Conservation (phyloP, 352 stramenopile species). For the Pythium brachiatum region DNA sequence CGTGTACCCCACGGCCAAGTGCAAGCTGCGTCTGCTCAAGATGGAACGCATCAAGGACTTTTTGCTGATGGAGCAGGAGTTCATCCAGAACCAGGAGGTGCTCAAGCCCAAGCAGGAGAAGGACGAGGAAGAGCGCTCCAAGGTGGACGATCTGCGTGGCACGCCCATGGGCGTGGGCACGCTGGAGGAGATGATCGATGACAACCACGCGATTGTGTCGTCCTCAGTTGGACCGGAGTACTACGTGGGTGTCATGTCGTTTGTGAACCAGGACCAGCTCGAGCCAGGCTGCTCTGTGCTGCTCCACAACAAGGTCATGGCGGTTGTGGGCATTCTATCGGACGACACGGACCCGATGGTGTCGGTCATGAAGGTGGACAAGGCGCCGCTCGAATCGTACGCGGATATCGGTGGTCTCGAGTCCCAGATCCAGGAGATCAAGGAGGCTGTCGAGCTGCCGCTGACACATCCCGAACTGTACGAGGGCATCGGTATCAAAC, state of each 20-base stretch:
- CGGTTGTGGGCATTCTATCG: conserved; percentile 97
- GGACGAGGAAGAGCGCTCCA: conserved; percentile 98
- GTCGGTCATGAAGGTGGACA: conserved; percentile 99
- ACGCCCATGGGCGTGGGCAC: conserved; percentile 98
- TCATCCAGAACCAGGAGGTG: conserved; percentile 99
- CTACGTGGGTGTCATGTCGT: conserved; percentile 99
- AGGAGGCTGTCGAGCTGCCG: conserved; percentile 95
- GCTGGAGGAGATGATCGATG: conserved; percentile 99
- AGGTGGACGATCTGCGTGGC: conserved; percentile 98
- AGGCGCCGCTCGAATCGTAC: conserved; percentile 99
- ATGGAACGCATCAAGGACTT: conserved; percentile 99
- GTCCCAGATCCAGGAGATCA: conserved; percentile 96
- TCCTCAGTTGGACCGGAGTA: conserved; percentile 98
- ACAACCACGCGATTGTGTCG: conserved; percentile 99
- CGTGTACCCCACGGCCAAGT: conserved; percentile 98
- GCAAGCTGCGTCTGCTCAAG: conserved; percentile 99
- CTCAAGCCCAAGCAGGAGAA: conserved; percentile 99
- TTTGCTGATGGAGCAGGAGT: conserved; percentile 99
- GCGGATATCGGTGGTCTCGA: conserved; percentile 99
- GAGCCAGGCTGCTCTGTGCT: conserved; percentile 98
- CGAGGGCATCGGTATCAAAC: conserved; percentile 98
- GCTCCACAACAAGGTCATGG: conserved; percentile 99
- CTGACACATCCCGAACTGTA: conserved; percentile 99
- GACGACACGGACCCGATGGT: conserved; percentile 99
- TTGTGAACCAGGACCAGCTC: conserved; percentile 99